Conservation (phyloP, 805 yeast genomes). For the Kluyveromyces dobzhanskii region DNA sequence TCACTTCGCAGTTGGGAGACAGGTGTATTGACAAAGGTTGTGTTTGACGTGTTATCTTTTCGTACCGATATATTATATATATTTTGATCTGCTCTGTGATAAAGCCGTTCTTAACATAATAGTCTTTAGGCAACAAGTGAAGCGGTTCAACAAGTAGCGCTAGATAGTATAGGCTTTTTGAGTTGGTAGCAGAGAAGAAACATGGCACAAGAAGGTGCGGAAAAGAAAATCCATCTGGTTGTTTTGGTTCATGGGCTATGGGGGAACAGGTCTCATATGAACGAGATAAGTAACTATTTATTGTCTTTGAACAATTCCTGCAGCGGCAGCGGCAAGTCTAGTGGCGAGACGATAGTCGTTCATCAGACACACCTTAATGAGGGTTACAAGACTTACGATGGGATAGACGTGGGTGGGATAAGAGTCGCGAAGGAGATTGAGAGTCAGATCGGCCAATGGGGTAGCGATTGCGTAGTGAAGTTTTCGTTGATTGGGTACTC, state of each 20-base stretch:
- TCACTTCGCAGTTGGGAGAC: too few relatives aligned
- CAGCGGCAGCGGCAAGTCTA: conserved; percentile 11
- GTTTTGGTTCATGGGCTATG: conserved; percentile 64
- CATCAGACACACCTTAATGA: conserved; percentile 43
- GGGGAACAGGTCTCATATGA: conserved; percentile 68
- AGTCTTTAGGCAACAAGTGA: too few relatives aligned
- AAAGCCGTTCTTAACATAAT: too few relatives aligned
- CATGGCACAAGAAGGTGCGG: neutral
- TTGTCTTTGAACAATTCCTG: conserved; percentile 21
- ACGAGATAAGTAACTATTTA: conserved; percentile 46
- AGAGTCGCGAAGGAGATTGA: conserved; percentile 64
- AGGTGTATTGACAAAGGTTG: too few relatives aligned
- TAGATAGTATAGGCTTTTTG: too few relatives aligned
- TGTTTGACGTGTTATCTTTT: too few relatives aligned
- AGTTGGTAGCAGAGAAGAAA: too few relatives aligned
- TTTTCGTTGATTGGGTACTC: conserved; percentile 78
- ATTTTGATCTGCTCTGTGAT: too few relatives aligned
- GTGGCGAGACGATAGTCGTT: conserved; percentile 15
- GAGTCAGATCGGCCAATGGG: conserved; percentile 26
- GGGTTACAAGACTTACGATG: conserved; percentile 78
- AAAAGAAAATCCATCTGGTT: conserved; percentile 45
- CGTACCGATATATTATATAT: too few relatives aligned
- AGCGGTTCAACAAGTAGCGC: too few relatives aligned
- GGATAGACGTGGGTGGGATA: conserved; percentile 76
- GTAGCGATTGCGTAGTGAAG: conserved; percentile 37